Evolutionary conservation across 441 rosid genomes (phyloP), one percentile per base, ranked within the genome.

Genomic region (Cnidoscolus chayamansa): DNA sequence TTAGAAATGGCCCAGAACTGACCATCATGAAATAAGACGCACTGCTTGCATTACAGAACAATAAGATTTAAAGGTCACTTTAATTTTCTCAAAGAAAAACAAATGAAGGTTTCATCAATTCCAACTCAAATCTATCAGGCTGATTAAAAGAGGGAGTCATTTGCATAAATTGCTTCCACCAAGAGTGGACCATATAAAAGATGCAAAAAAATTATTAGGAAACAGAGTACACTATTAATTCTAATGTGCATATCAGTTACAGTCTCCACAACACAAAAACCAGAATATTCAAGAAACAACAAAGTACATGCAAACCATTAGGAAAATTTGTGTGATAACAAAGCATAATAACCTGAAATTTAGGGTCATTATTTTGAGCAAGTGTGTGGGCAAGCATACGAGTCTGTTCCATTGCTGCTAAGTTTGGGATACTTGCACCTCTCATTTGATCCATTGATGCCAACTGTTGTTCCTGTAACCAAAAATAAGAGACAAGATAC

Each of bases 361-460:
- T 95, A 3, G 98, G 99, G 72, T 93, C 93, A 73, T 83, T 79
- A 70, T 93, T 92, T 82, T 87, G 97, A 73, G 96, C 88, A 75
- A 95, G 82, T 31, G 97, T 95, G 76, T 90, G 91, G 1, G 98
- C 98, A 73, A 95, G 98, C 91, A 87, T 84, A 51, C 92, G 98
- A 76, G 92, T 92, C 86, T 95, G 99, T 93, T 95, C 96, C 93
- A 89, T 91, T 70, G 98, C 95, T 69, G 95, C 97, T 71, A 86
- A 73, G 81, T 78, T 88, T 75, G 89, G 79, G 67, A 83, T 75
- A 62, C 84, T 82, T 72, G 80, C 82, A 63, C 89, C 89, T 81
- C 94, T 79, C 88, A 86, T 84, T 79, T 82, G 90, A 81, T 80
- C 87, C 20, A 66, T 43, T 43, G 90, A 75, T 81, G 86, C 81